phyloP scores from a whole-genome alignment of 345 rosid genomes.

The Euphorbia tirucalli region DNA sequence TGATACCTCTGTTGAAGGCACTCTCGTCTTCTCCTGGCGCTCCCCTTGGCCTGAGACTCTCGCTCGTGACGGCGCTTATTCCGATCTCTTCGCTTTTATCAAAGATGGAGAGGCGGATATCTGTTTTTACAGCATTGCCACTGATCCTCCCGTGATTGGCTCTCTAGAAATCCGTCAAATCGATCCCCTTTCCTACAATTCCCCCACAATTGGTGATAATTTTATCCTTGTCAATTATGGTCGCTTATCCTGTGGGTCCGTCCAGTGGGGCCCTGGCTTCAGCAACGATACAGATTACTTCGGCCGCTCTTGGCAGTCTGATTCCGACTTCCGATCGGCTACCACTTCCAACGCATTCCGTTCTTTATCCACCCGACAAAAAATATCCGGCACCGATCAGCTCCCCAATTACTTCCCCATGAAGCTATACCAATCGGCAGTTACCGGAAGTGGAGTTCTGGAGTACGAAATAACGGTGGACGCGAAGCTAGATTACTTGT shows the following conservation, averaged over 20 bases:
- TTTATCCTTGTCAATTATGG: slow-evolving; percentile 81
- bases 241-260: slow-evolving; percentile 64
- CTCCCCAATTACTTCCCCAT: slow-evolving; percentile 84
- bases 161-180: slow-evolving; percentile 69
- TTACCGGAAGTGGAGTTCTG: slow-evolving; percentile 44
- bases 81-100: slow-evolving; percentile 83
- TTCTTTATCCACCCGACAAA: slow-evolving; percentile 43
- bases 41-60: slow-evolving; percentile 69
- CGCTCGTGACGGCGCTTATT: slow-evolving; percentile 80
- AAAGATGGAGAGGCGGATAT: slow-evolving; percentile 76
- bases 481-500: slow-evolving; percentile 82
- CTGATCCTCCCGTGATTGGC: slow-evolving; percentile 89
- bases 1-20: slow-evolving; percentile 90
- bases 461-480: slow-evolving; percentile 71
- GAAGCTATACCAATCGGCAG: slow-evolving; percentile 89
- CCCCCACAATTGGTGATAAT: slow-evolving; percentile 42
- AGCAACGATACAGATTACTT: slow-evolving; percentile 73
- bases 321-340: slow-evolving; percentile 34
- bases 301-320: slow-evolving; percentile 93
- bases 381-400: slow-evolving; percentile 46
- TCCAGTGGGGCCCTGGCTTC: slow-evolving; percentile 93
- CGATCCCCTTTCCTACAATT: slow-evolving; percentile 65
- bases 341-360: slow-evolving; percentile 28
- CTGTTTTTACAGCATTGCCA: slow-evolving; percentile 92
- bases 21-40: slow-evolving; percentile 86